Conservation (phyloP, 2,329 filamentous ascomycete genomes). For the Penicillium sclerotigenum region DNA sequence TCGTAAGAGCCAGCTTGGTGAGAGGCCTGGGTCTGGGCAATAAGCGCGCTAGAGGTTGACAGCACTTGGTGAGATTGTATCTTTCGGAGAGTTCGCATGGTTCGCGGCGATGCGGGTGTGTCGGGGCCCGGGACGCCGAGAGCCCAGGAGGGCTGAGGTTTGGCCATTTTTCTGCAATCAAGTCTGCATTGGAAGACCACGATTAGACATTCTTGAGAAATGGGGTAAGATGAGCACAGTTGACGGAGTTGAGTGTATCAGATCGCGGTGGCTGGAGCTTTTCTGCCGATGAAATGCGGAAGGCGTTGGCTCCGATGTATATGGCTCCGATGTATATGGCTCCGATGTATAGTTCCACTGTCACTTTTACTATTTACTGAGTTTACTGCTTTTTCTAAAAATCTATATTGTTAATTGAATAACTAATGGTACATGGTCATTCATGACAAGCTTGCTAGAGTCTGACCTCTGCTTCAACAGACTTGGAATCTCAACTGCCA, state of each 20-base stretch:
- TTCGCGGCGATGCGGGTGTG: conserved; percentile 57
- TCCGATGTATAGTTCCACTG: conserved; percentile 1
- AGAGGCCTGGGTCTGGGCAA: conserved; percentile 46
- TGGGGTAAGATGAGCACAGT: neutral
- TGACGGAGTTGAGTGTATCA: conserved; percentile 3
- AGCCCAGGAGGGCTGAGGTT: conserved; percentile 24
- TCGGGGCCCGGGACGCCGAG: conserved; percentile 26
- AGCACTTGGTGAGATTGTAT: conserved; percentile 70
- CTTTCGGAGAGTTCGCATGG: conserved; percentile 66
- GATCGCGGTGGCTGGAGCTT: conserved; percentile 22
- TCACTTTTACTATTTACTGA: neutral
- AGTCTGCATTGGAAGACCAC: conserved; percentile 8
- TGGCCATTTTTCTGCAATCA: conserved; percentile 19
- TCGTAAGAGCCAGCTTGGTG: conserved; percentile 17
- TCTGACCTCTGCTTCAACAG: neutral
- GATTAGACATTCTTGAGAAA: conserved; percentile 6
- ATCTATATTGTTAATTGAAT: neutral
- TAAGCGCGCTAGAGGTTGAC: conserved; percentile 64
- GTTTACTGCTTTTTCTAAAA: neutral
- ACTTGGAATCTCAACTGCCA: neutral
- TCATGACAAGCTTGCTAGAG: neutral
- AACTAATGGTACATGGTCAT: neutral
- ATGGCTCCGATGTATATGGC: too few species aligned
- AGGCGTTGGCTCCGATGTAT: neutral
- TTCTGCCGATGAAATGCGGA: conserved; percentile 28